Evolutionary conservation across 169 alveolate species (phyloP).

Genomic region (Eimeria mitis): DNA sequence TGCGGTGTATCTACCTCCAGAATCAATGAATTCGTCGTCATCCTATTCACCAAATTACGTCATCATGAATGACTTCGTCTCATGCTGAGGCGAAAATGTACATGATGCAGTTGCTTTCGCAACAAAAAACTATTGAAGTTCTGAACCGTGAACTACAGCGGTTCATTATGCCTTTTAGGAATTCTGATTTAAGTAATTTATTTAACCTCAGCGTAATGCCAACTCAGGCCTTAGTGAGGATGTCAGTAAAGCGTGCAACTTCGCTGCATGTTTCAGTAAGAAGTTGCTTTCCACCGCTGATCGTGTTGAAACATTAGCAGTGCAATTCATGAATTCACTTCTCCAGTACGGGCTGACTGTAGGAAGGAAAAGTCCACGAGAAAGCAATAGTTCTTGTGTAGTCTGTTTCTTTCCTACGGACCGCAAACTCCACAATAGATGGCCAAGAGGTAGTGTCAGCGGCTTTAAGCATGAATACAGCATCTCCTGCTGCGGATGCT

Average conservation of each 20-base stretch:
- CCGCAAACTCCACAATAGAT: neutral
- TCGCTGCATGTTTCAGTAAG: conserved; percentile 21
- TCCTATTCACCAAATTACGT: neutral
- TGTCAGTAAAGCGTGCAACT: conserved; percentile 29
- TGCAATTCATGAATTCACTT: neutral
- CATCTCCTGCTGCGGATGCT: conserved; percentile 23
- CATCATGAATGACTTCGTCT: neutral
- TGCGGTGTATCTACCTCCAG: neutral
- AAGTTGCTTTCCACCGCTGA: conserved; percentile 15
- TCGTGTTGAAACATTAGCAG: neutral
- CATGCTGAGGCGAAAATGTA: neutral
- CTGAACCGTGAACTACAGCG: neutral
- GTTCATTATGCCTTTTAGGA: neutral
- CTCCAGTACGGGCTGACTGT: conserved; percentile 33
- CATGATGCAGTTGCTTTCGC: neutral
- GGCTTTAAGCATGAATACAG: neutral
- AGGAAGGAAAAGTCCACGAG: conserved; percentile 15
- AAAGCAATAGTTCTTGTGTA: neutral
- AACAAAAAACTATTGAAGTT: neutral
- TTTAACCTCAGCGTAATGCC: conserved; percentile 18
- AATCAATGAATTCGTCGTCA: neutral
- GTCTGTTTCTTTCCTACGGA: neutral
- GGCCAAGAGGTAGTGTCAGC: neutral
- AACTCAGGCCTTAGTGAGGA: conserved; percentile 17
- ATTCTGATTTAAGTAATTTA: neutral